Evolutionary conservation across 208 protist genomes (phyloP).

Genomic region (Leishmania amazonensis): DNA sequence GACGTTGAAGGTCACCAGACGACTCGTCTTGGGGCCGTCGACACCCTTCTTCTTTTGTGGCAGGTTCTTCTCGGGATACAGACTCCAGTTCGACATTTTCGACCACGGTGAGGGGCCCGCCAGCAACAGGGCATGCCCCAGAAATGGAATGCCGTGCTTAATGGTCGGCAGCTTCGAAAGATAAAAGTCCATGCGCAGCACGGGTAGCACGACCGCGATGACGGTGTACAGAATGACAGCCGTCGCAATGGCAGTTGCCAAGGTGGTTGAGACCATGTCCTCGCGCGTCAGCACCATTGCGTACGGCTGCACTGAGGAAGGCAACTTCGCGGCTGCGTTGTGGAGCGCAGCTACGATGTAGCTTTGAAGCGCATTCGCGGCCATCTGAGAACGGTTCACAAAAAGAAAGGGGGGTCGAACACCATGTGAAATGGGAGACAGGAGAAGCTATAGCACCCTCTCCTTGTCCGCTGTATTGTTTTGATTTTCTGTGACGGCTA

Average conservation of each 20-base stretch:
- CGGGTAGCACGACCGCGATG: conserved; percentile 52
- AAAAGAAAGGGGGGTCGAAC: not conserved
- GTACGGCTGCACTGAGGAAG: conserved; percentile 23
- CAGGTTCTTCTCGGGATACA: conserved; percentile 56
- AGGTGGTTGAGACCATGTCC: conserved; percentile 20
- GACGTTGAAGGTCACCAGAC: conserved; percentile 78
- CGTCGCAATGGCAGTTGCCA: conserved; percentile 27
- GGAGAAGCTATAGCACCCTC: not conserved
- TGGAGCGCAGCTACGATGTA: conserved; percentile 15
- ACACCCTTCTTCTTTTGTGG: conserved; percentile 17
- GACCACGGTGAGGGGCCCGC: conserved; percentile 64
- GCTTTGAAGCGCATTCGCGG: conserved; percentile 13
- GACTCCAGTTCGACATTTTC: conserved; percentile 84
- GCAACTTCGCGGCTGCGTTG: conserved; percentile 28
- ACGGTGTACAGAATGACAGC: conserved; percentile 49
- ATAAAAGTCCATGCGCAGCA: conserved; percentile 66
- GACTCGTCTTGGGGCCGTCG: conserved; percentile 25
- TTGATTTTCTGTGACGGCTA: not conserved
- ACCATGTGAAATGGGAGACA: not conserved
- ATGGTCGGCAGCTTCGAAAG: conserved; percentile 68
- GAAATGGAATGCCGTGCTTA: conserved; percentile 60
- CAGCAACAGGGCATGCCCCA: conserved; percentile 81
- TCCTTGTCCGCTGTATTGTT: not conserved
- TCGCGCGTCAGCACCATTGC: conserved; percentile 12
- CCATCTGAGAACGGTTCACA: not conserved